phyloP scores from a whole-genome alignment of 2,329 filamentous ascomycete genomes.

The Ophiosphaerella herpotricha region DNA sequence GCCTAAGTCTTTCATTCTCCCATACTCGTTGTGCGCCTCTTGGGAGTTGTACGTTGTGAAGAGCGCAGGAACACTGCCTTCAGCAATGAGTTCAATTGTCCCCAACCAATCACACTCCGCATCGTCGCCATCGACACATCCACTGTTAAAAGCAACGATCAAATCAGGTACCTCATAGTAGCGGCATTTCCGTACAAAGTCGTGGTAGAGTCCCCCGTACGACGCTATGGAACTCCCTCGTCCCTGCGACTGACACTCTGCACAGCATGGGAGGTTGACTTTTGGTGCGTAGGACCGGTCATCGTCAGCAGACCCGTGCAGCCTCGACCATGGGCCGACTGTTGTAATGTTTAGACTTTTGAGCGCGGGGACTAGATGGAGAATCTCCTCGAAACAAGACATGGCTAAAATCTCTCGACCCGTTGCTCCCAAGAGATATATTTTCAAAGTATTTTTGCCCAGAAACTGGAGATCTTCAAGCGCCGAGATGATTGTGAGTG shows the following conservation, averaged over 20 bases:
- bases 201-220: conserved; percentile 21
- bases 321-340: conserved; percentile 9
- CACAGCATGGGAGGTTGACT: conserved; percentile 14
- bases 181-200: conserved; percentile 9
- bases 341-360: conserved; percentile 16
- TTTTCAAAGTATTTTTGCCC: conserved; percentile 5
- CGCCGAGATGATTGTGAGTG: conserved; percentile 18
- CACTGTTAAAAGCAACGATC: conserved; percentile 23
- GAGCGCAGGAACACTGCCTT: conserved; percentile 11
- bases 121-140: conserved; percentile 21
- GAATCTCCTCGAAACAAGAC: conserved; percentile 20
- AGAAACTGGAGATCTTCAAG: conserved; percentile 18
- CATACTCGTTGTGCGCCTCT: conserved; percentile 15
- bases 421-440: conserved; percentile 22
- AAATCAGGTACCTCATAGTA: conserved; percentile 18
- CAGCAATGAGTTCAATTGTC: conserved; percentile 17
- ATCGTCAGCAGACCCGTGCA: conserved; percentile 1
- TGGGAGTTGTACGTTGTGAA: conserved; percentile 21
- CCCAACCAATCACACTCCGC: conserved; percentile 18
- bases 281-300: conserved; percentile 8
- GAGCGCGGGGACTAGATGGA: conserved; percentile 17
- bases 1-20: conserved; percentile 6
- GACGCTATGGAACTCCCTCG: conserved; percentile 12
- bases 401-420: conserved; percentile 21
- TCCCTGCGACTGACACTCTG: conserved; percentile 10